Evolutionary conservation across 495 filamentous ascomycete genomes (phyloP).

Genomic region (Eremomyces bilateralis): DNA sequence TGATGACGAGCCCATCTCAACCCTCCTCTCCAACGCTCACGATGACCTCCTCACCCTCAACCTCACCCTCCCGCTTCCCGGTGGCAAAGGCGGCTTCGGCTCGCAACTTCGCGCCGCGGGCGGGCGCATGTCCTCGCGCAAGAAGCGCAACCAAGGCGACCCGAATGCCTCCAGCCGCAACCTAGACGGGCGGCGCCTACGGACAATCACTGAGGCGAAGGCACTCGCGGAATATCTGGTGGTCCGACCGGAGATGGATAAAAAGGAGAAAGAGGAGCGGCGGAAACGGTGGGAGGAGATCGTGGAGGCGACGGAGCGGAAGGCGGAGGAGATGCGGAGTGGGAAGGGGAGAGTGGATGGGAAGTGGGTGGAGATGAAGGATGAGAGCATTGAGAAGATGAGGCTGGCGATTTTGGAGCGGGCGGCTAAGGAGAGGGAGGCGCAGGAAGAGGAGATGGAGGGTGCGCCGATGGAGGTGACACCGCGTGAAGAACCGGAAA

Average conservation of each 20-base stretch:
- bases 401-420: conserved; percentile 52
- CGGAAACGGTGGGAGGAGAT: conserved; percentile 64
- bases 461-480: conserved; percentile 5
- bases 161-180: conserved; percentile 78
- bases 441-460: not conserved
- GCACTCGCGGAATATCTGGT: conserved; percentile 85
- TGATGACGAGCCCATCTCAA: conserved; percentile 32
- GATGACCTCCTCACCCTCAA: conserved; percentile 61
- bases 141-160: conserved; percentile 68
- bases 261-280: conserved; percentile 68
- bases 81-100: conserved; percentile 94
- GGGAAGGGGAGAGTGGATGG: conserved; percentile 49
- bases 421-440: not conserved
- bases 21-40: conserved; percentile 24
- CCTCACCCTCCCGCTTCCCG: conserved; percentile 49
- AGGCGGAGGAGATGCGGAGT: conserved; percentile 53
- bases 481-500: conserved; percentile 3
- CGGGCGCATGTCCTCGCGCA: conserved; percentile 87
- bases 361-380: conserved; percentile 84
- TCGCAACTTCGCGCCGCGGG: conserved; percentile 91
- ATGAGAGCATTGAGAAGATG: conserved; percentile 62
- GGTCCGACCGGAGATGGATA: conserved; percentile 91
- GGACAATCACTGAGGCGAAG: conserved; percentile 88
- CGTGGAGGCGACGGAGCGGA: conserved; percentile 58
- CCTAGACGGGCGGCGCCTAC: conserved; percentile 71